These are phyloP conservation scores for Ogataea kodamae DNA, from an alignment of 805 yeast species.

Conservation along the genomic window DNA sequence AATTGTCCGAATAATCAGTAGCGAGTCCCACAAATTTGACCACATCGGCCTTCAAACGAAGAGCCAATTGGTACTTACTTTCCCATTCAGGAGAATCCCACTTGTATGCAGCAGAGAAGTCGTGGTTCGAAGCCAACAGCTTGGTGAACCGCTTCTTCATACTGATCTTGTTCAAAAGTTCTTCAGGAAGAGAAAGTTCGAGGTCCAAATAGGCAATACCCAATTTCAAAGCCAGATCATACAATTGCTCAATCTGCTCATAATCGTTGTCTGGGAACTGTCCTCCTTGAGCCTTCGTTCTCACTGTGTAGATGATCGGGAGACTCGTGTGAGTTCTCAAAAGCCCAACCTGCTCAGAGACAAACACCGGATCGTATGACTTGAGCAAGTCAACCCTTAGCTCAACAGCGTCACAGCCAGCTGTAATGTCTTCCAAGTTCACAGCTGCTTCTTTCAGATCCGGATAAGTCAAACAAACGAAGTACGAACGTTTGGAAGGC, in stretches of 20 bases:
- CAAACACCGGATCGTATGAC: conserved; percentile 48
- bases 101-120: conserved; percentile 53
- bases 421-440: conserved; percentile 48
- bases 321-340: conserved; percentile 61
- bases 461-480: conserved; percentile 68
- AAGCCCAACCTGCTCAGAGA: conserved; percentile 68
- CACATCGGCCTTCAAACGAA: conserved; percentile 61
- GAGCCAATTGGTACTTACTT: conserved; percentile 64
- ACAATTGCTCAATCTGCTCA: conserved; percentile 46
- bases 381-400: conserved; percentile 71
- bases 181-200: conserved; percentile 66
- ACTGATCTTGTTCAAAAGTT: conserved; percentile 48
- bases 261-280: conserved; percentile 59
- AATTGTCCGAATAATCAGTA: conserved; percentile 57
- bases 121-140: conserved; percentile 82
- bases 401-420: conserved; percentile 81
- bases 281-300: conserved; percentile 83
- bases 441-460: conserved; percentile 48
- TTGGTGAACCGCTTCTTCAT: conserved; percentile 57
- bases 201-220: conserved; percentile 82
- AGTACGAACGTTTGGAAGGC: conserved; percentile 54
- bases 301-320: conserved; percentile 79
- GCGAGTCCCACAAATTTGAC: conserved; percentile 86
- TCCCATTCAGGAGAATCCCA: conserved; percentile 79
- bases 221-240: conserved; percentile 61